Evolutionary conservation across 2,329 filamentous ascomycete species (phyloP).

Genomic region (Ramularia endophylla): DNA sequence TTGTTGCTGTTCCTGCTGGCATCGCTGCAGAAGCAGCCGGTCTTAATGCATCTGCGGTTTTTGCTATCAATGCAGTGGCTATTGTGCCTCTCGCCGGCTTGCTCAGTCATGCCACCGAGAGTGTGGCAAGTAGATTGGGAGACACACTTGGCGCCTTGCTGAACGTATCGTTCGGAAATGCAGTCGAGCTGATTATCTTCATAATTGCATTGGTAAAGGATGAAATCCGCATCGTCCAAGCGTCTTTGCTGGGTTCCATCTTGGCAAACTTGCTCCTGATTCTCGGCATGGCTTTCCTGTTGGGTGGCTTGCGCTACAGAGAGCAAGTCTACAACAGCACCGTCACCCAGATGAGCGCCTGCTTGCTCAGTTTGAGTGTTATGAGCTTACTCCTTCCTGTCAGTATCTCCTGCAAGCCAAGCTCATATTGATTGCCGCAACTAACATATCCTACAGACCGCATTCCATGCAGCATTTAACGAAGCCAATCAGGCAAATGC

Average conservation of each 20-base stretch:
- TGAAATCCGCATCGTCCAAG: constrained; percentile 87
- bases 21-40: constrained; percentile 54
- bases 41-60: constrained; percentile 40
- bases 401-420: constrained; percentile 27
- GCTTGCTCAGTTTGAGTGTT: constrained; percentile 81
- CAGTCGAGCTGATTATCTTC: constrained; percentile 49
- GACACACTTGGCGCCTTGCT: constrained; percentile 46
- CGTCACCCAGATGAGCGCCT: constrained; percentile 94
- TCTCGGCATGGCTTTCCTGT: constrained; percentile 83
- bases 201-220: constrained; percentile 74
- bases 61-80: constrained; percentile 47
- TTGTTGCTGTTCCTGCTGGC: constrained; percentile 73
- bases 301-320: constrained; percentile 78
- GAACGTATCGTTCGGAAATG: constrained; percentile 49
- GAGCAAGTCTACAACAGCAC: constrained; percentile 96
- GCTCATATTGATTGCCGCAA: not conserved
- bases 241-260: constrained; percentile 83
- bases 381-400: constrained; percentile 81
- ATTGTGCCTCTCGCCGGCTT: constrained; percentile 47
- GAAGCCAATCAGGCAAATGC: constrained; percentile 44
- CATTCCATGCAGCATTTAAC: constrained; percentile 81
- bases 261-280: constrained; percentile 83
- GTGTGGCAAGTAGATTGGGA: constrained; percentile 42
- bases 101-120: constrained; percentile 45
- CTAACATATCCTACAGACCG: constrained; percentile 52